Conservation (phyloP, 1,284 basidiomycete species). For the Cerioporus squamosus region DNA sequence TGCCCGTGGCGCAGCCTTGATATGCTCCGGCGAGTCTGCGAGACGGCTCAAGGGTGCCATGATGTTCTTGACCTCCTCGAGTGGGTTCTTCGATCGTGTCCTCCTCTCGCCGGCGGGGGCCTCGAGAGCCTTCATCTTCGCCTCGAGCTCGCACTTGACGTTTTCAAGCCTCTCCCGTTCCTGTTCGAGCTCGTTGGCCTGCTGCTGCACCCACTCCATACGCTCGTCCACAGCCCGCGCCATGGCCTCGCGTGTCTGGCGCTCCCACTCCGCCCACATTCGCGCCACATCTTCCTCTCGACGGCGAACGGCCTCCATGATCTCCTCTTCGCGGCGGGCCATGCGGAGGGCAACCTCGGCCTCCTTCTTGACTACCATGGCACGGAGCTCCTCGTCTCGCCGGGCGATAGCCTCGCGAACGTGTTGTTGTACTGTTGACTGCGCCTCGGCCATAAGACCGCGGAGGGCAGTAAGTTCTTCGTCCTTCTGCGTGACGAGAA, state of each 20-base stretch:
- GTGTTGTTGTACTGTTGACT: slow-evolving; percentile 51
- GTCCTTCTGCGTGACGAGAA: slow-evolving; percentile 59
- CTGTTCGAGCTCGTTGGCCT: slow-evolving; percentile 54
- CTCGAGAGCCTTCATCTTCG: slow-evolving; percentile 47
- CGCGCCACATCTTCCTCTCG: slow-evolving; percentile 50
- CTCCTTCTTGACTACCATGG: slow-evolving; percentile 65
- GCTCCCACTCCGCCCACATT: slow-evolving; percentile 64
- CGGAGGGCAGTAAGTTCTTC: slow-evolving; percentile 58
- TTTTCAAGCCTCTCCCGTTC: slow-evolving; percentile 56
- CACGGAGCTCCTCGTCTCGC: slow-evolving; percentile 72
- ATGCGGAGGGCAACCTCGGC: slow-evolving; percentile 77
- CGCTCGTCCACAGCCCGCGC: slow-evolving; percentile 54
- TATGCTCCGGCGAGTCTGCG: slow-evolving; percentile 33
- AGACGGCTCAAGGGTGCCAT: slow-evolving; percentile 55
- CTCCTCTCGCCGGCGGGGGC: slow-evolving; percentile 35
- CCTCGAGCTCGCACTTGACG: slow-evolving; percentile 51
- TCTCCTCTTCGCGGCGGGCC: slow-evolving; percentile 66
- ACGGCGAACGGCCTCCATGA: slow-evolving; percentile 55
- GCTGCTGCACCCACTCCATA: slow-evolving; percentile 53
- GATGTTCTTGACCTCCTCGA: slow-evolving; percentile 77
- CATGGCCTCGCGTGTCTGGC: slow-evolving; percentile 55
- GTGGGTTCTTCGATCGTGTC: slow-evolving; percentile 60
- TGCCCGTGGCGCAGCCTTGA: slow-evolving; percentile 18
- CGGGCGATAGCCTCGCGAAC: slow-evolving; percentile 63
- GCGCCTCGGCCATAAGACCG: slow-evolving; percentile 40